A percentile compares a stretch with the other conserved stretches of the same genome.
Conservation (phyloP, 768 basidiomycete species). For the Russula compacta region DNA sequence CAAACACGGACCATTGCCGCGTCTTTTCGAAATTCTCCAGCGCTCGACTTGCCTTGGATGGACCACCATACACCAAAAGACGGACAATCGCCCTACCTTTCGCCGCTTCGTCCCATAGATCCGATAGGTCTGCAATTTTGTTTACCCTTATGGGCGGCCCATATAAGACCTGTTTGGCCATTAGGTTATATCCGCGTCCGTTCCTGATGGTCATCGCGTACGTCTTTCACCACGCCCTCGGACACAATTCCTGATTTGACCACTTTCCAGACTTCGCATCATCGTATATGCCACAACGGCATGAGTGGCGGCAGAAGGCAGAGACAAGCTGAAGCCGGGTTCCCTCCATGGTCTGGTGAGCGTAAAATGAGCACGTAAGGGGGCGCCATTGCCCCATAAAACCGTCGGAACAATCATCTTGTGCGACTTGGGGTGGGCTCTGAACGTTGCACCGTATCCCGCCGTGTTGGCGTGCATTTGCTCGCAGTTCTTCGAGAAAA, state of each 20-base stretch:
- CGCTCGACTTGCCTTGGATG: conserved; percentile 59
- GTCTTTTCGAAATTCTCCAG: conserved; percentile 51
- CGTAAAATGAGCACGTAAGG: background rate
- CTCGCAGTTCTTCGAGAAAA: conserved; percentile 67
- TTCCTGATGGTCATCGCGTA: background rate
- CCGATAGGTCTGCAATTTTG: conserved; percentile 63
- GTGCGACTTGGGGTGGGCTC: conserved; percentile 81
- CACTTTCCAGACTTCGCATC: conserved; percentile 70
- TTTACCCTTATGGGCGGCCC: conserved; percentile 62
- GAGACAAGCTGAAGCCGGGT: conserved; percentile 59
- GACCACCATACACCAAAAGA: conserved; percentile 49
- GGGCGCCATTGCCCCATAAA: background rate
- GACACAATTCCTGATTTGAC: conserved; percentile 56
- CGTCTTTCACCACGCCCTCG: conserved; percentile 72
- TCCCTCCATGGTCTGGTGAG: conserved; percentile 59
- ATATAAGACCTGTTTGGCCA: conserved; percentile 56
- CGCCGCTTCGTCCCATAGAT: conserved; percentile 46
- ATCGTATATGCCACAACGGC: conserved; percentile 76
- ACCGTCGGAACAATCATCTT: conserved; percentile 38
- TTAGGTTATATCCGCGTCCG: conserved; percentile 6
- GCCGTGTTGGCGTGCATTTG: conserved; percentile 60
- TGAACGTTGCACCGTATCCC: conserved; percentile 60
- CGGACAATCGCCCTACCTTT: conserved; percentile 51
- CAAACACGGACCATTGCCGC: conserved; percentile 63
- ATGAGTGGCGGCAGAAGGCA: conserved; percentile 38